Evolutionary conservation across 306 rosid species (phyloP).

Genomic region (Astragalus glycyphyllos): DNA sequence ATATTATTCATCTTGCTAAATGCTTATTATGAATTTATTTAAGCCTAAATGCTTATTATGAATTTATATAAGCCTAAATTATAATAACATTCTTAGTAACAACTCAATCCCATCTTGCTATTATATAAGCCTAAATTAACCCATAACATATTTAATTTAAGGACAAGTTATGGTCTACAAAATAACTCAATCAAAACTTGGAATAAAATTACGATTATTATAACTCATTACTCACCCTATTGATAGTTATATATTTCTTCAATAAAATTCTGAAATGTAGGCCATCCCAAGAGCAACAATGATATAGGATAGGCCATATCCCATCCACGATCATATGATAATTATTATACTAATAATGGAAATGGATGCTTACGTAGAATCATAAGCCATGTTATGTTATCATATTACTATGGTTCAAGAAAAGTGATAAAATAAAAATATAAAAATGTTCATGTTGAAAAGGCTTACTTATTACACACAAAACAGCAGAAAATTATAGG

Average conservation of each 20-base stretch:
- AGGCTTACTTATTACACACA: neutral
- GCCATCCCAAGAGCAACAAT: constrained; percentile 14
- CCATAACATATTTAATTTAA: too few species aligned
- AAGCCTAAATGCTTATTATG: too few species aligned
- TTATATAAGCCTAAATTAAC: too few species aligned
- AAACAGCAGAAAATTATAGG: neutral
- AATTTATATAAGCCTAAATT: too few species aligned
- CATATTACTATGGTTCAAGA: neutral
- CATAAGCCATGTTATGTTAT: neutral
- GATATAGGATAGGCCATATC: neutral
- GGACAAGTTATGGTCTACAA: too few species aligned
- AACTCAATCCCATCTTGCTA: too few species aligned
- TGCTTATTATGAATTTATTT: too few species aligned
- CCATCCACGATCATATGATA: constrained; percentile 10
- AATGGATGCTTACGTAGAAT: constrained; percentile 37
- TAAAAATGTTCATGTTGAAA: neutral
- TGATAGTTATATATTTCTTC: neutral
- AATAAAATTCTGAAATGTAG: constrained; percentile 20
- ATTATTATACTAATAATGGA: constrained; percentile 21
- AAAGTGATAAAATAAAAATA: neutral
- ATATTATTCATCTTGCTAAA: too few species aligned
- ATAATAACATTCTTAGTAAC: too few species aligned
- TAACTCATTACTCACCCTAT: too few species aligned
- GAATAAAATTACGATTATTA: too few species aligned
- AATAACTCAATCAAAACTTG: too few species aligned